Evolutionary conservation across 768 basidiomycete species (phyloP), one percentile per base, ranked within the genome.

Genomic region (Rhodotorula babjevae): DNA sequence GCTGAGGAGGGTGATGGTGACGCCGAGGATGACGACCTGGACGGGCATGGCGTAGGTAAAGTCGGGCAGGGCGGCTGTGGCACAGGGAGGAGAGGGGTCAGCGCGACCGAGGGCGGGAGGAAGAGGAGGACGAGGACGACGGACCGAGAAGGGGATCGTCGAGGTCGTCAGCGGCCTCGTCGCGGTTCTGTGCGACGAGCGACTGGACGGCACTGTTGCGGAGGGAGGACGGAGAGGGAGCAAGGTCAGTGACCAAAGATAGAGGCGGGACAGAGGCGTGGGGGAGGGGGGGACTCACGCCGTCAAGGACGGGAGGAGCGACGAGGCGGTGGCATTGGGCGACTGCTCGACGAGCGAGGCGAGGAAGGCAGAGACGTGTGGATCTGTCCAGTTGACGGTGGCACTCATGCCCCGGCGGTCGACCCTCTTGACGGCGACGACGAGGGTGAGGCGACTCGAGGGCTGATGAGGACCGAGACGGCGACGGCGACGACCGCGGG

Each of bases 41-140:
- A 95, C 86, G 4, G 95, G 93, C 25, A 97, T 86, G 0, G 94
- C 93, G 72, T 89, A 88, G 12, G 89, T 88, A 78, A 96, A 97
- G 0, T 84, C 81, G 0, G 95, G 95, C 23, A 91, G 86, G 77
- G 53, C 67, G 8, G 62, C 75, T 75, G 47, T 40, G 25, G 5
- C 19, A 1, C 6, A 7, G 44, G 14, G n/a, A 4, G 44, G 27
- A 3, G 14, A 9, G 15, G 1, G 11, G 57, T 33, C 56, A 40
- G 57, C 4, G 25, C 12, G 31, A 56, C 8, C 1, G n/a, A 5
- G 1, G 55, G 31, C 12, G 29, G 3, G 25, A 14, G 27, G 63
- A 1, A 31, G 7, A 21, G 11, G 16, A 19, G 11, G 29, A 3
- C 16, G 21, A 14, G 58, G 15, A 3, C 15, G 56, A n/a, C 72